Evolutionary conservation across 148 eudicot species (phyloP).

Genomic region (Rhododendron griersonianum): DNA sequence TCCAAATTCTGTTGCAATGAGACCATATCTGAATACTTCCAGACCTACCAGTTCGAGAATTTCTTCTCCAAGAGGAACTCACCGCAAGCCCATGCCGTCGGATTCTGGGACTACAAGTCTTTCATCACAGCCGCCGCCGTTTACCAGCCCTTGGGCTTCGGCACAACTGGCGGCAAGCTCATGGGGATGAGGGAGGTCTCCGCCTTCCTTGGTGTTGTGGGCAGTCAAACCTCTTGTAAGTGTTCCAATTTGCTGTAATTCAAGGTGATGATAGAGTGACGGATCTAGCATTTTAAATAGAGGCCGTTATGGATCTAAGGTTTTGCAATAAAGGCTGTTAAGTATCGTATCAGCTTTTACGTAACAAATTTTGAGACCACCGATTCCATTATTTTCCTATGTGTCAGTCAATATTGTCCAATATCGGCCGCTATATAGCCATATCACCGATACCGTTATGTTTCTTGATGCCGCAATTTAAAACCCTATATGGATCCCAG

Average conservation of each 20-base stretch:
- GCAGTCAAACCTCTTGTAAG: conserved; percentile 85
- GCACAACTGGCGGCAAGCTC: conserved; percentile 69
- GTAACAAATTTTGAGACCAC: background rate
- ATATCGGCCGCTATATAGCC: background rate
- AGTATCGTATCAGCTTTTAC: too few species aligned
- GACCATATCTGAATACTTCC: conserved; percentile 74
- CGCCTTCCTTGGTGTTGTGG: conserved; percentile 87
- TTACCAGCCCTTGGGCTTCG: conserved; percentile 71
- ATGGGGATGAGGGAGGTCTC: conserved; percentile 64
- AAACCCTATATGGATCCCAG: background rate
- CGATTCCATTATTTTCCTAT: background rate
- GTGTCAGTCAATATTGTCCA: background rate
- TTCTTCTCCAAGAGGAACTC: conserved; percentile 75
- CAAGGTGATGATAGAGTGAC: background rate
- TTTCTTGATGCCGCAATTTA: too few species aligned
- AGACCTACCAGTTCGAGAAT: conserved; percentile 74
- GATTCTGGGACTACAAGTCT: conserved; percentile 81
- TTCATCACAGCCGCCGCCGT: conserved; percentile 56
- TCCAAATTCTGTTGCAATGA: conserved; percentile 72
- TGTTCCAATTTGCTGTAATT: conserved; percentile 3
- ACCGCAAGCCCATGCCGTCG: conserved; percentile 79
- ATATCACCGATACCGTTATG: background rate
- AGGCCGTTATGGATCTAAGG: too few species aligned
- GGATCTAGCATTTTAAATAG: background rate
- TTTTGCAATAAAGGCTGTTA: too few species aligned